Conservation (phyloP, 495 filamentous ascomycete genomes). For the Talaromyces ruber region DNA sequence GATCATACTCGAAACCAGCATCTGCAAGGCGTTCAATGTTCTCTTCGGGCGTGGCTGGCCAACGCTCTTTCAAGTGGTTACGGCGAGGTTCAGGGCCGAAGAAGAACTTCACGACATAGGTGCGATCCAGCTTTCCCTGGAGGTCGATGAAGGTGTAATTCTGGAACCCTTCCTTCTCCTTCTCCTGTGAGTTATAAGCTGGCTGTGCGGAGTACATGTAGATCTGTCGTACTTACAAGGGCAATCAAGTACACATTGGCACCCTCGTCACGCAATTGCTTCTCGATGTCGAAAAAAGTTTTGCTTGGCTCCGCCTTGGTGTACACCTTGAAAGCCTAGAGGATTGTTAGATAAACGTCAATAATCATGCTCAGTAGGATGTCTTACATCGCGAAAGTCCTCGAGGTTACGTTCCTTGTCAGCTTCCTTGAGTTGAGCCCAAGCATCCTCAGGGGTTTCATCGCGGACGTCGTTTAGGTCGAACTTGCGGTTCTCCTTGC, state of each 20-base stretch:
- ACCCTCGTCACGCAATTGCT: slow-evolving; percentile 55
- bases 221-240: slow-evolving; percentile 28
- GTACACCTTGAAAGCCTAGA: slow-evolving; percentile 59
- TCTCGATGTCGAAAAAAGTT: slow-evolving; percentile 65
- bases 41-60: slow-evolving; percentile 57
- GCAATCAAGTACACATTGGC: slow-evolving; percentile 68
- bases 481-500: slow-evolving; percentile 61
- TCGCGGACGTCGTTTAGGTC: slow-evolving; percentile 53
- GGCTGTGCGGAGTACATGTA: neutral
- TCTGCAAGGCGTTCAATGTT: slow-evolving; percentile 66
- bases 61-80: slow-evolving; percentile 46
- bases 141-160: slow-evolving; percentile 74
- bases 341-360: neutral
- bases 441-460: slow-evolving; percentile 56
- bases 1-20: slow-evolving; percentile 61
- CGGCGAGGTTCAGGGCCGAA: slow-evolving; percentile 57
- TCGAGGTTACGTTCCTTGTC: slow-evolving; percentile 59
- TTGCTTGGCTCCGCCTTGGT: slow-evolving; percentile 59
- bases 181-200: slow-evolving; percentile 5
- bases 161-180: slow-evolving; percentile 48
- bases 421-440: slow-evolving; percentile 56
- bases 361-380: neutral
- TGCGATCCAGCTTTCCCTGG: slow-evolving; percentile 68
- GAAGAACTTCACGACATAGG: slow-evolving; percentile 65
- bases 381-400: slow-evolving; percentile 57